These are phyloP conservation scores for Penicillium ochrochloron DNA, from an alignment of 495 filamentous ascomycete genomes.

Conservation along the genomic window DNA sequence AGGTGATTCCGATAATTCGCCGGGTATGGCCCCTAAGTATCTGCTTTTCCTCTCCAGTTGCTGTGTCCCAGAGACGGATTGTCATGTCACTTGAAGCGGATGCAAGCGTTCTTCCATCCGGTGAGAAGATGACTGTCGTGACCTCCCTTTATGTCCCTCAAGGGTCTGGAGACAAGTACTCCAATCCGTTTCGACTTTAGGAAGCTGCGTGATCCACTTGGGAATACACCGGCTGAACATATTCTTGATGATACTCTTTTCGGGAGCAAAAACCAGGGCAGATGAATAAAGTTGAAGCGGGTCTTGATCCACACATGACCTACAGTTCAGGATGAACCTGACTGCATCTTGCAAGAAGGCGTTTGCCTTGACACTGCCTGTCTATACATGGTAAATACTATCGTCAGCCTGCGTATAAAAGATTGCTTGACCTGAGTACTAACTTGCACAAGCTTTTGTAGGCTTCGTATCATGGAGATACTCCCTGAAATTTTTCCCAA, in stretches of 20 bases:
- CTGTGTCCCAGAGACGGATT: background rate
- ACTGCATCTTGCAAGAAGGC: constrained; percentile 1
- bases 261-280: background rate
- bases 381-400: background rate
- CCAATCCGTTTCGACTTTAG: background rate
- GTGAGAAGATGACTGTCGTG: background rate
- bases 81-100: background rate
- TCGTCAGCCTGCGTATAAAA: background rate
- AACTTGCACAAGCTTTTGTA: background rate
- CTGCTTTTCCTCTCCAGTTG: background rate
- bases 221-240: background rate
- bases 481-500: constrained; percentile 13
- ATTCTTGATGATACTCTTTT: background rate
- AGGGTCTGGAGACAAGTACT: background rate
- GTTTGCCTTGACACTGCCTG: background rate
- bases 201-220: background rate
- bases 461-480: constrained; percentile 2
- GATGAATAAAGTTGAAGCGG: background rate
- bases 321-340: constrained; percentile 2
- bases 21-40: background rate
- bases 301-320: background rate
- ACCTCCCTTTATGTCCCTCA: background rate
- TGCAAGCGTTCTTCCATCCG: background rate
- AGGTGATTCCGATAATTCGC: background rate
- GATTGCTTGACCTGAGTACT: background rate